These are phyloP conservation scores for Citropsis articulata DNA, from an alignment of 345 rosid genomes.

Conservation along the genomic window DNA sequence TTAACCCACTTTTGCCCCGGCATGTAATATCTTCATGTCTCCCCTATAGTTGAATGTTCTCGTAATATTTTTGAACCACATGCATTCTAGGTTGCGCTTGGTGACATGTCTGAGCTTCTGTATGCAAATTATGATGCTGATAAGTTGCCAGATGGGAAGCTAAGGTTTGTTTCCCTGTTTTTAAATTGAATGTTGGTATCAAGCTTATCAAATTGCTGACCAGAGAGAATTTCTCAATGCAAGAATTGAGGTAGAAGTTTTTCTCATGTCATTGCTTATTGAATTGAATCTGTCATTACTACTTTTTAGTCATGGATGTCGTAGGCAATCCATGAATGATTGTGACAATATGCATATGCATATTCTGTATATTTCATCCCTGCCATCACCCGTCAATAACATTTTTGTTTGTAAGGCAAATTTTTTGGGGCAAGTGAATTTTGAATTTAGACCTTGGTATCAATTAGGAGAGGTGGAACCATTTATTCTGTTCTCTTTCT, in stretches of 20 bases:
- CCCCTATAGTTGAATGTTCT: neutral
- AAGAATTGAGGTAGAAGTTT: neutral
- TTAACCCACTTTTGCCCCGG: neutral
- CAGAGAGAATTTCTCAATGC: neutral
- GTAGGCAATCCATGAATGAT: neutral
- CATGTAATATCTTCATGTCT: neutral
- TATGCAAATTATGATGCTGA: constrained; percentile 60
- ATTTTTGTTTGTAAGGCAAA: neutral
- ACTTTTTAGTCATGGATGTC: neutral
- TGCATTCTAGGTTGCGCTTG: constrained; percentile 73
- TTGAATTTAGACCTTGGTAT: neutral
- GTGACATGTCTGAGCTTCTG: constrained; percentile 77
- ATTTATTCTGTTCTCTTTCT: neutral
- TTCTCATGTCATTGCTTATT: neutral
- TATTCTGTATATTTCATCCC: neutral
- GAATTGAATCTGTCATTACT: neutral
- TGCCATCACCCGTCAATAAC: neutral
- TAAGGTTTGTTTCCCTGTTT: constrained; percentile 47
- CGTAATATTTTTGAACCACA: neutral
- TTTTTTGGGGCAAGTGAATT: neutral
- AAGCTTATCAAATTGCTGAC: neutral
- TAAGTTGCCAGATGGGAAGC: constrained; percentile 72
- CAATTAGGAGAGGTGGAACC: neutral
- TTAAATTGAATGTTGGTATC: neutral
- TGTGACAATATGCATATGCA: no score